These are phyloP conservation scores for Noccaea bulbosa DNA, from an alignment of 345 rosid genomes.

Conservation along the genomic window DNA sequence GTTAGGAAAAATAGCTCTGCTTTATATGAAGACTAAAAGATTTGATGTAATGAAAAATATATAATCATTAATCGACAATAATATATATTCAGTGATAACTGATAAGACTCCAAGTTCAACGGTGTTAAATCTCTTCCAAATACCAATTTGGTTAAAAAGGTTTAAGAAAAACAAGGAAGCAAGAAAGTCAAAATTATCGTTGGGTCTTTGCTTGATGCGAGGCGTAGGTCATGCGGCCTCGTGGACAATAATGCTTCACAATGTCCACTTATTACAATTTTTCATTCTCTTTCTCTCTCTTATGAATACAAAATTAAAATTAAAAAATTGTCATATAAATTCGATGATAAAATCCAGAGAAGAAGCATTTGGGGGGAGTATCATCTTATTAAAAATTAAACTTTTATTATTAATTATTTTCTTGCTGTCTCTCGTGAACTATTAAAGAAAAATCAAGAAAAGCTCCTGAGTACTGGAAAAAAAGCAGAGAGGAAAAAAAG, in stretches of 20 bases:
- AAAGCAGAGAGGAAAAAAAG: constrained; percentile 21
- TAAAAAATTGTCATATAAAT: constrained; percentile 15
- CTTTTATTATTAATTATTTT: constrained; percentile 30
- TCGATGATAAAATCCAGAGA: constrained; percentile 36
- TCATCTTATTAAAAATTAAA: neutral
- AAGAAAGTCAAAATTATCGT: constrained; percentile 39
- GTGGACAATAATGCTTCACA: constrained; percentile 49
- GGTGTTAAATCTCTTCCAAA: constrained; percentile 28
- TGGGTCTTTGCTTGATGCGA: constrained; percentile 44
- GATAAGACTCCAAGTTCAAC: constrained; percentile 34
- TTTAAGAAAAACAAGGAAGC: neutral
- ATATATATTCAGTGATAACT: constrained; percentile 24
- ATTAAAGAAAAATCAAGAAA: constrained; percentile 39
- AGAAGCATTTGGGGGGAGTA: constrained; percentile 20
- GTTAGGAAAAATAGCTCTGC: no score
- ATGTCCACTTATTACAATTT: constrained; percentile 40
- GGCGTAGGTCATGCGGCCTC: constrained; percentile 50
- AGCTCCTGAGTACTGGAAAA: constrained; percentile 43
- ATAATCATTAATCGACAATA: constrained; percentile 2
- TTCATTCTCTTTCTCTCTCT: constrained; percentile 30
- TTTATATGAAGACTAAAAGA: neutral
- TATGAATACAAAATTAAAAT: neutral
- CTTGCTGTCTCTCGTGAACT: constrained; percentile 44
- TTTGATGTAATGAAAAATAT: constrained; percentile 4
- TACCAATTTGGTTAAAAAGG: constrained; percentile 4